These are phyloP conservation scores for Mucor mucedo DNA, from an alignment of 371 early-diverging fungal genomes.

Conservation along the genomic window DNA sequence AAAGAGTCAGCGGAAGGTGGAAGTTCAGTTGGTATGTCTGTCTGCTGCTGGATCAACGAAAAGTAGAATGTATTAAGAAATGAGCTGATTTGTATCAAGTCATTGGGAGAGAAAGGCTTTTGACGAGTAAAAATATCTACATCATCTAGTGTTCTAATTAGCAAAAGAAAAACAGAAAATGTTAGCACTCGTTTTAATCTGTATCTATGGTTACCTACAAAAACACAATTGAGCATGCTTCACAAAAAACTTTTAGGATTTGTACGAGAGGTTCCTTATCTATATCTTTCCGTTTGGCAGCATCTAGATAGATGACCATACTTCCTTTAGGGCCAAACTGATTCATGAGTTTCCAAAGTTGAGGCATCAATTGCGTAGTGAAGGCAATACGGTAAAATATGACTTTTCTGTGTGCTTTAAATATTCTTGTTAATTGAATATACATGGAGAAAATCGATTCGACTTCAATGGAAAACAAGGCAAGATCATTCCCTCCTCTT, in stretches of 20 bases:
- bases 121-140: conserved; percentile 77
- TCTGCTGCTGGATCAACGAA: conserved; percentile 48
- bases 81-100: conserved; percentile 58
- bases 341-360: conserved; percentile 68
- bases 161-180: not conserved
- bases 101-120: conserved; percentile 57
- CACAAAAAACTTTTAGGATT: conserved; percentile 66
- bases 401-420: conserved; percentile 54
- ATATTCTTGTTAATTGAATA: conserved; percentile 41
- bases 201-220: conserved; percentile 41
- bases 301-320: conserved; percentile 61
- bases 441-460: conserved; percentile 62
- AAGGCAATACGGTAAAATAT: conserved; percentile 67
- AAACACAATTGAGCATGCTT: conserved; percentile 60
- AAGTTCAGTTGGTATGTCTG: conserved; percentile 22
- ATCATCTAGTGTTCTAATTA: conserved; percentile 73
- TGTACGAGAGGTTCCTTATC: conserved; percentile 66
- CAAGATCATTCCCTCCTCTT: conserved; percentile 12
- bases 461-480: conserved; percentile 55
- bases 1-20: conserved; percentile 46
- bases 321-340: conserved; percentile 63
- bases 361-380: conserved; percentile 59
- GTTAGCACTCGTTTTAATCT: not conserved
- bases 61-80: conserved; percentile 76
- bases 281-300: conserved; percentile 50